Evolutionary conservation across 2,329 filamentous ascomycete species (phyloP).

Genomic region (Pseudogymnoascus sp.): DNA sequence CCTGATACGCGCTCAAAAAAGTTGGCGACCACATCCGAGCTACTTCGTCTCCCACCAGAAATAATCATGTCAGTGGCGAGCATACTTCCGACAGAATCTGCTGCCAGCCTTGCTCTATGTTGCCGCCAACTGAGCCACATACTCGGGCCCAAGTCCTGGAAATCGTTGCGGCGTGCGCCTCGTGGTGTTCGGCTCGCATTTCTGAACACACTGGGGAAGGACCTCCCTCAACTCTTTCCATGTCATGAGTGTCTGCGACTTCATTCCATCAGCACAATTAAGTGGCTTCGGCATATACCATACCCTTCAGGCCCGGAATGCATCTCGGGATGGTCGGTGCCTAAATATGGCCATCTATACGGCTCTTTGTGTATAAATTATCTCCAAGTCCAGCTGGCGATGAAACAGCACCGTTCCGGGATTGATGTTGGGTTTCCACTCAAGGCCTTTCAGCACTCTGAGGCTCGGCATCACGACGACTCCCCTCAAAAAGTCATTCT

Average conservation of each 20-base stretch:
- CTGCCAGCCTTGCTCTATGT: slow-evolving; percentile 14
- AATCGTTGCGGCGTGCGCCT: slow-evolving; percentile 7
- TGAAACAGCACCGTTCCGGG: slow-evolving; percentile 13
- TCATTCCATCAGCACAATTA: slow-evolving; percentile 13
- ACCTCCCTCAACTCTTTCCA: slow-evolving; percentile 14
- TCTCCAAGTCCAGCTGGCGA: slow-evolving; percentile 16
- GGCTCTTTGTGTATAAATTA: slow-evolving; percentile 14
- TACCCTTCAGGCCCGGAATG: not conserved
- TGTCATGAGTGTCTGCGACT: slow-evolving; percentile 13
- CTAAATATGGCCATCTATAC: slow-evolving; percentile 4
- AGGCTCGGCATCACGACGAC: slow-evolving; percentile 11
- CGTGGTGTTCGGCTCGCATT: slow-evolving; percentile 11
- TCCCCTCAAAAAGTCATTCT: not conserved
- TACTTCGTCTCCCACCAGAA: slow-evolving; percentile 16
- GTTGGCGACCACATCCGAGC: not conserved
- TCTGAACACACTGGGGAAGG: slow-evolving; percentile 12
- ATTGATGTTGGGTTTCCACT: slow-evolving; percentile 15
- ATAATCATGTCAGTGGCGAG: slow-evolving; percentile 13
- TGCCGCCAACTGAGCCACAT: slow-evolving; percentile 11
- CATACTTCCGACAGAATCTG: slow-evolving; percentile 13
- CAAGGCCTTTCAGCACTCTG: slow-evolving; percentile 13
- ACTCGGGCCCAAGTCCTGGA: slow-evolving; percentile 11
- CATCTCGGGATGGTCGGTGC: not conserved
- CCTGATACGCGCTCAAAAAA: slow-evolving; percentile 6
- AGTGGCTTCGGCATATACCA: slow-evolving; percentile 11